These are phyloP conservation scores for Sclerotinia spermophila DNA, from an alignment of 2,329 filamentous ascomycete genomes.

Conservation along the genomic window DNA sequence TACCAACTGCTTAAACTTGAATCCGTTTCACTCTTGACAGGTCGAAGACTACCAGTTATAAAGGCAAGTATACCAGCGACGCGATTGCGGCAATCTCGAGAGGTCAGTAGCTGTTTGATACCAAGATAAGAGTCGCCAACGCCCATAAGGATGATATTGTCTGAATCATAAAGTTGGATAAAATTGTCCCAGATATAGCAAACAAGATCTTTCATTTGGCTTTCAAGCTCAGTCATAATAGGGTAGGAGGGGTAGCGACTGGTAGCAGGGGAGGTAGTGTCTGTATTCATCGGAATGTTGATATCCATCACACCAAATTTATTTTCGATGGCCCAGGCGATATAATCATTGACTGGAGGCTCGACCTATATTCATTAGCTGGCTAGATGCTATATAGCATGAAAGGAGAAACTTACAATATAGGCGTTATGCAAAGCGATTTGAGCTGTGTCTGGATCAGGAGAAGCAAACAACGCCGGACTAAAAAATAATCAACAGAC, in stretches of 20 bases:
- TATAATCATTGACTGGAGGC: conserved; percentile 66
- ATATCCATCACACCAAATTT: conserved; percentile 85
- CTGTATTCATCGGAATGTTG: conserved; percentile 63
- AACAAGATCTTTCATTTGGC: conserved; percentile 67
- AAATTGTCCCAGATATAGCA: conserved; percentile 97
- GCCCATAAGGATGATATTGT: conserved; percentile 76
- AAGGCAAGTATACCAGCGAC: conserved; percentile 77
- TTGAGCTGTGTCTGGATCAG: conserved; percentile 65
- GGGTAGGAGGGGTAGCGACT: conserved; percentile 33
- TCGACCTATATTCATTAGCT: conserved; percentile 48
- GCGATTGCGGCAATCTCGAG: conserved; percentile 65
- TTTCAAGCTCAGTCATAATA: conserved; percentile 47
- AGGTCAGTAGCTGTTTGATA: conserved; percentile 74
- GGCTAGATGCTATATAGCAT: conserved; percentile 43
- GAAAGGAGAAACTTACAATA: conserved; percentile 55
- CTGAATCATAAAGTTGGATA: conserved; percentile 70
- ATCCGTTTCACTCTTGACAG: conserved; percentile 75
- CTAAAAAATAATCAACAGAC: conserved; percentile 40
- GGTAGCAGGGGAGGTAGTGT: conserved; percentile 16
- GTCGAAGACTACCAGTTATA: conserved; percentile 70
- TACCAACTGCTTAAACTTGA: conserved; percentile 77
- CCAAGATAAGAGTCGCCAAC: conserved; percentile 86
- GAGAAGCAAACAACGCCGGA: conserved; percentile 66
- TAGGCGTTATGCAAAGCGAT: conserved; percentile 82
- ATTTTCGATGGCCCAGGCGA: conserved; percentile 76